Conservation (phyloP, 805 yeast species). For the Monosporozyma servazzii region DNA sequence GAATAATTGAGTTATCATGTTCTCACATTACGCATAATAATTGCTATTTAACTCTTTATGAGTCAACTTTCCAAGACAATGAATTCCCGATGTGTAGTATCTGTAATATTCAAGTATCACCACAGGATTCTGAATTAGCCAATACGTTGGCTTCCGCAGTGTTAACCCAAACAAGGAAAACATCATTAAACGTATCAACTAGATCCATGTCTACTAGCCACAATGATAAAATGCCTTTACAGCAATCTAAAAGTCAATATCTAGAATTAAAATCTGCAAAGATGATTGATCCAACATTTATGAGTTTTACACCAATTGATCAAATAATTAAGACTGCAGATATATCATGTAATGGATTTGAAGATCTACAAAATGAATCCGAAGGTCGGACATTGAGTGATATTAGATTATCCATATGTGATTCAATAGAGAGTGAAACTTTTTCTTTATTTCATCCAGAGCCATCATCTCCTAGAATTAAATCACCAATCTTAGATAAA, state of each 20-base stretch:
- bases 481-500: not conserved
- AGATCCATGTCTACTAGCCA: not conserved
- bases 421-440: not conserved
- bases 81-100: constrained; percentile 22
- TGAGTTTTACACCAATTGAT: constrained; percentile 21
- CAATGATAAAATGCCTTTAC: not conserved
- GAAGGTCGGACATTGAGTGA: not conserved
- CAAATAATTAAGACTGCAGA: constrained; percentile 26
- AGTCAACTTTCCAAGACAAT: constrained; percentile 3
- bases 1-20: constrained; percentile 34
- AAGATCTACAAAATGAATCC: constrained; percentile 6
- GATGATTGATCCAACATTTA: not conserved
- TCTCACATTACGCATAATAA: constrained; percentile 37
- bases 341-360: constrained; percentile 23
- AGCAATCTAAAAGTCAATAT: constrained; percentile 13
- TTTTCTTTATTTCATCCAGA: not conserved
- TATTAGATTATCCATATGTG: not conserved
- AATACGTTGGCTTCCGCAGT: constrained; percentile 19
- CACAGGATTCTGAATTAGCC: constrained; percentile 23
- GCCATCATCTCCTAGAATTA: not conserved
- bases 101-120: constrained; percentile 20
- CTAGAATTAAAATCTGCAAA: constrained; percentile 12
- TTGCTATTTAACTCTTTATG: constrained; percentile 27
- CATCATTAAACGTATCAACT: not conserved
- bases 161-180: constrained; percentile 5